phyloP scores from a whole-genome alignment of 2,329 filamentous ascomycete species.

The Venturia nashicola region DNA sequence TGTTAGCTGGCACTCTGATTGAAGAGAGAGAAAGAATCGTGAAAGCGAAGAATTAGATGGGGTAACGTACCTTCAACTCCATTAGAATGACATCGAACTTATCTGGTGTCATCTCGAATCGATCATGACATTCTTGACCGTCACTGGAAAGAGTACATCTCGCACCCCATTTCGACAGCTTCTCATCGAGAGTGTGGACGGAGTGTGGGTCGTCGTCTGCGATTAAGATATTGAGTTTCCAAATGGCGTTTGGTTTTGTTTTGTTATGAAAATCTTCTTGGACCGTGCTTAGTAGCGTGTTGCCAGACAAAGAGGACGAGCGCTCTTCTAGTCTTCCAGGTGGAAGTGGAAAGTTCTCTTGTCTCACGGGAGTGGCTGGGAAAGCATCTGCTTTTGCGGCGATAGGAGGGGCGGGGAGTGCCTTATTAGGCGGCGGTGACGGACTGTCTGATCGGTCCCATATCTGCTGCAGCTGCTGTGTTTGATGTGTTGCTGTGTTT shows the following conservation, averaged over 20 bases:
- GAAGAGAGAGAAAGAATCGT: not conserved
- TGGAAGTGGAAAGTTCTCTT: not conserved
- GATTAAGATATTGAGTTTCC: not conserved
- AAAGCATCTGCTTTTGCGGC: not conserved
- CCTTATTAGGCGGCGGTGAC: not conserved
- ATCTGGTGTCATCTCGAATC: not conserved
- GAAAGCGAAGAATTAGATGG: not conserved
- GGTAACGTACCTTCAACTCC: not conserved
- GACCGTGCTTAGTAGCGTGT: not conserved
- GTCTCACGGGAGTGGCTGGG: not conserved
- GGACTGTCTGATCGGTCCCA: not conserved
- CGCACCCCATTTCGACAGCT: not conserved
- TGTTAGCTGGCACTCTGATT: no score
- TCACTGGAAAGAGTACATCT: not conserved
- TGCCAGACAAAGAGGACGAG: not conserved
- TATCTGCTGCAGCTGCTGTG: not conserved
- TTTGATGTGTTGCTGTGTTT: not conserved
- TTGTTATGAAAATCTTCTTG: not conserved
- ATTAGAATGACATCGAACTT: not conserved
- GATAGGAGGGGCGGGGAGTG: not conserved
- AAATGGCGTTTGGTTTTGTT: not conserved
- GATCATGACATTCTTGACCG: slow-evolving; percentile 1
- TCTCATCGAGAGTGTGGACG: not conserved
- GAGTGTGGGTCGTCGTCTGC: not conserved
- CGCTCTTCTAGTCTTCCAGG: not conserved